Evolutionary conservation across 108 stramenopile species (phyloP).

Genomic region (Cyclotella choctawhatcheeana): DNA sequence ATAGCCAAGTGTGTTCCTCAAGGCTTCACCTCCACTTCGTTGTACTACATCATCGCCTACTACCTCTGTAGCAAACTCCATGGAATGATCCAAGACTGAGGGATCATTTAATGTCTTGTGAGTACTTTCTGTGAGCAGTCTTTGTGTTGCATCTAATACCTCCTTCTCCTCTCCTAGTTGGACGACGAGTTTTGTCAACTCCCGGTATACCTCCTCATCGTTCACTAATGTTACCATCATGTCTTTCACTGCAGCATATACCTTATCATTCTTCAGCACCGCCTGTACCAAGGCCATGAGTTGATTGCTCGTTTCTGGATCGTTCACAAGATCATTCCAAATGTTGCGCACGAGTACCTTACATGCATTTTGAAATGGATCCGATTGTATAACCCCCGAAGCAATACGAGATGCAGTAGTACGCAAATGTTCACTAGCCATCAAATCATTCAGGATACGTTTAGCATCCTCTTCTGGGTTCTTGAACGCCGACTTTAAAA

Average conservation of each 20-base stretch:
- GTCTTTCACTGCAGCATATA: constrained; percentile 64
- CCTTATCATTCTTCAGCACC: constrained; percentile 73
- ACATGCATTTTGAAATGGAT: constrained; percentile 70
- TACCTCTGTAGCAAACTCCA: constrained; percentile 91
- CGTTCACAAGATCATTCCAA: constrained; percentile 76
- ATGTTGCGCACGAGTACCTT: constrained; percentile 64
- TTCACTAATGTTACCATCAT: constrained; percentile 68
- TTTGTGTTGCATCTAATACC: constrained; percentile 64
- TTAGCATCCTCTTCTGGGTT: constrained; percentile 53
- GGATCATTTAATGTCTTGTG: constrained; percentile 87
- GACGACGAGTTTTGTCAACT: constrained; percentile 67
- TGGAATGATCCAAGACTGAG: constrained; percentile 87
- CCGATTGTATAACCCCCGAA: constrained; percentile 60
- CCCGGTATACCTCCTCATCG: constrained; percentile 78
- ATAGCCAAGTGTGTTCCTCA: constrained; percentile 84
- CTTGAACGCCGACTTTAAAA: constrained; percentile 27
- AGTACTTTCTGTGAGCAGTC: constrained; percentile 71
- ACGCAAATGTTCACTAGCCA: constrained; percentile 41
- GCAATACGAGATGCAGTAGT: constrained; percentile 50
- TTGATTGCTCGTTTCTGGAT: constrained; percentile 76
- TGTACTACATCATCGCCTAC: constrained; percentile 90
- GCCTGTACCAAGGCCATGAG: constrained; percentile 67
- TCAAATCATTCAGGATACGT: constrained; percentile 45
- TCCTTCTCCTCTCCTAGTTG: constrained; percentile 70
- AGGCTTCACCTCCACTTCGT: constrained; percentile 82